phyloP scores from a whole-genome alignment of 495 filamentous ascomycete species.

The Penicillium lividum region DNA sequence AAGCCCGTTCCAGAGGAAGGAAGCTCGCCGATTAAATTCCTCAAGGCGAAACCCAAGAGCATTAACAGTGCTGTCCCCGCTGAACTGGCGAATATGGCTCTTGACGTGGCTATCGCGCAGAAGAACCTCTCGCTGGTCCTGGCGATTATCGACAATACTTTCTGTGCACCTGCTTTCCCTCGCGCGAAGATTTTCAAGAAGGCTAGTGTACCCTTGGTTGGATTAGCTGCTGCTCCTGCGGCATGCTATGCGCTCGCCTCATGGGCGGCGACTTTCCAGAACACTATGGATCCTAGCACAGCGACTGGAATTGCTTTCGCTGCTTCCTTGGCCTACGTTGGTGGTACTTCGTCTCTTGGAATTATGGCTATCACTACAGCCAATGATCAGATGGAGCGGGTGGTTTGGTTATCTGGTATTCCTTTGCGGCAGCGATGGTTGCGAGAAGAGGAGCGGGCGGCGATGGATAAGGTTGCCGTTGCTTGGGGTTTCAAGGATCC shows the following conservation, averaged over 20 bases:
- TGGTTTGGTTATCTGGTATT: slow-evolving; percentile 81
- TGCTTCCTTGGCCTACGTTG: slow-evolving; percentile 79
- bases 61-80: slow-evolving; percentile 70
- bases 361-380: slow-evolving; percentile 78
- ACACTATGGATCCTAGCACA: slow-evolving; percentile 65
- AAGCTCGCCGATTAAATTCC: slow-evolving; percentile 59
- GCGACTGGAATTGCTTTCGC: slow-evolving; percentile 78
- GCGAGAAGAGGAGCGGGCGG: slow-evolving; percentile 88
- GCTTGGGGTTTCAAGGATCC: slow-evolving; percentile 87
- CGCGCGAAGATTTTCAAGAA: slow-evolving; percentile 63
- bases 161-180: slow-evolving; percentile 69
- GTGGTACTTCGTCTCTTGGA: slow-evolving; percentile 74
- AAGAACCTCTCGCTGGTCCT: slow-evolving; percentile 75
- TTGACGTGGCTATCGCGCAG: slow-evolving; percentile 72
- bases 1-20: slow-evolving; percentile 72
- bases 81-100: slow-evolving; percentile 64
- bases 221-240: slow-evolving; percentile 59
- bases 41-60: slow-evolving; percentile 62
- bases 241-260: slow-evolving; percentile 69
- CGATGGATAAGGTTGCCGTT: slow-evolving; percentile 79
- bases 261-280: slow-evolving; percentile 57
- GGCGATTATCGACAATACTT: slow-evolving; percentile 77
- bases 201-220: slow-evolving; percentile 51
- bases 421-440: slow-evolving; percentile 85
- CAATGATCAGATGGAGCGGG: slow-evolving; percentile 93